phyloP scores from a whole-genome alignment of 306 rosid species.

The Begonia masoniana region DNA sequence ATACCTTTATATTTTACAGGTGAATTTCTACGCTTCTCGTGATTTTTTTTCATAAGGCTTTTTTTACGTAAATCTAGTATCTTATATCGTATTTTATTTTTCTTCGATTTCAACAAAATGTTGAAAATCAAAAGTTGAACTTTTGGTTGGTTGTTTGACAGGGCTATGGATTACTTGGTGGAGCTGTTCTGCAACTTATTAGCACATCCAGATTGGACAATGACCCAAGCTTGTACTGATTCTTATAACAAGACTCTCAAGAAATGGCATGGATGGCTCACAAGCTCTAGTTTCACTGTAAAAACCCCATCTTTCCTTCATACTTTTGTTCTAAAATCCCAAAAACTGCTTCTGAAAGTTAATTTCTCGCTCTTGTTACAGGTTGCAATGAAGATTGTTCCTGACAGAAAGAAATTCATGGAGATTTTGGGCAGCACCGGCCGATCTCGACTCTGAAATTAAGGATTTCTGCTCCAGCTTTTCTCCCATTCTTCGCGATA shows the following conservation, averaged over 20 bases:
- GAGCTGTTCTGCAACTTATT: slow-evolving; percentile 42
- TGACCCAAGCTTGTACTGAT: slow-evolving; percentile 61
- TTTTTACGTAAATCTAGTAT: too few species aligned
- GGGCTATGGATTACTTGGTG: slow-evolving; percentile 79
- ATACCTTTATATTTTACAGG: too few species aligned
- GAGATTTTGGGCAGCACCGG: slow-evolving; percentile 41
- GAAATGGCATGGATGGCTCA: slow-evolving; percentile 71
- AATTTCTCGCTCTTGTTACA: slow-evolving; percentile 3
- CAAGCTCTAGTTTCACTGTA: slow-evolving; percentile 60
- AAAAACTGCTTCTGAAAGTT: too few species aligned
- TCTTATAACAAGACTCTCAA: slow-evolving; percentile 49
- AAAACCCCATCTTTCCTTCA: slow-evolving; percentile 4
- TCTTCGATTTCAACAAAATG: too few species aligned
- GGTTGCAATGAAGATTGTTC: slow-evolving; percentile 65
- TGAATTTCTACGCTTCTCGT: too few species aligned
- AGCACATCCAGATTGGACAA: slow-evolving; percentile 43
- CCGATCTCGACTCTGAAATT: slow-evolving; percentile 33
- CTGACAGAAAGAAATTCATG: slow-evolving; percentile 62
- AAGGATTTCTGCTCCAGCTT: slow-evolving; percentile 30
- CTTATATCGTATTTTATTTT: too few species aligned
- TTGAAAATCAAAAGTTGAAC: too few species aligned
- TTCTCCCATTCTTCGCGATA: slow-evolving; percentile 42
- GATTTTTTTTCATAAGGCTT: too few species aligned
- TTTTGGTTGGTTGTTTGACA: slow-evolving; percentile 1
- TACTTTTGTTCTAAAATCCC: not conserved